Base-by-base conservation (phyloP, 495 filamentous ascomycete species). In the Xylaria cubensis region DNA sequence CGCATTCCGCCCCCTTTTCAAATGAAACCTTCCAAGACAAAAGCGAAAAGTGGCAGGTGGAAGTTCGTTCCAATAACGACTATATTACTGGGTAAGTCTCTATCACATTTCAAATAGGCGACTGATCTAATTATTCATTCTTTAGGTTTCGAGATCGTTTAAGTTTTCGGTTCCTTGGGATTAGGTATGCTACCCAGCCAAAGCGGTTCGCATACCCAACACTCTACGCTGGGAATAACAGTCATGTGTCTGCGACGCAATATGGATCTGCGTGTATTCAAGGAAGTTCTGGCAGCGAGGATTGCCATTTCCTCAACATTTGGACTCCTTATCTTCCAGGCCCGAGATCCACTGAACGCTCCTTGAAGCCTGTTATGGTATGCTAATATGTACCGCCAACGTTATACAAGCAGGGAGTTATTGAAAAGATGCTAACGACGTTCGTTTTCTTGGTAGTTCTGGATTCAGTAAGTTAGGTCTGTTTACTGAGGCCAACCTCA, bases 251-350 rank as follows among this genome's bases (percentile, higher is more conserved):
- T 50, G 86, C 83, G 0, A 73, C 84, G 17, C 67, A 73, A 34
- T 85, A 82, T 68, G 82, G 82, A 0, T 75, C 79, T 10, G 73
- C 80, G 59, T 87, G 86, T 64, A 67, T 82, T 9, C 86, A 88
- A 67, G 73, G 77, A 3, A 70, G 74, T 19, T 72, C 78, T 7
- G 67, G 67, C 4, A 70, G 56, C 19, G 85, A 87, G 66, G 86
- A 89, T 64, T 89, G 86, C 63, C 76, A 87, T 19, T 86, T 86
- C 69, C 76, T 89, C n/a, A 88, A 88, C 69, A 81, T 89, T 63
- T 88, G 83, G 84, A 88, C 84, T 2, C 80, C 85, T 7, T 83
- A 83, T 65, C 80, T 89, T 1, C 87, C 87, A 0, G 80, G 77
- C 10, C 76, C 78, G 9, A 73, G 70, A 32, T 75, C 73, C 6